phyloP scores from a whole-genome alignment of 2,329 filamentous ascomycete genomes.

The Tolypocladium capitatum region DNA sequence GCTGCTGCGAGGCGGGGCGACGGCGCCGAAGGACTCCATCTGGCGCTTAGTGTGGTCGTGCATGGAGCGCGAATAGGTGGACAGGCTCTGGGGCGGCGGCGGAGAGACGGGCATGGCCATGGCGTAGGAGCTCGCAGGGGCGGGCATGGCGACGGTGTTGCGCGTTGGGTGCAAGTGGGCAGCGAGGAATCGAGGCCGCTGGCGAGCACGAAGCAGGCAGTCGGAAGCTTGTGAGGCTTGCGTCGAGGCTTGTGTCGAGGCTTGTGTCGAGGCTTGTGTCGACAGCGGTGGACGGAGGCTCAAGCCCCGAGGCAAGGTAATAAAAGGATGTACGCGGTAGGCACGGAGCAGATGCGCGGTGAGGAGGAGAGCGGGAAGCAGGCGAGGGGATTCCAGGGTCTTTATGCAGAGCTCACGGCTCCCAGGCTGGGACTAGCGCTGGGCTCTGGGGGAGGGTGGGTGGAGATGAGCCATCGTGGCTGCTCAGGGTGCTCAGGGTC shows the following conservation, averaged over 20 bases:
- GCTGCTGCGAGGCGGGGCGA: conserved; percentile 7
- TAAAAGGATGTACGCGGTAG: too few relatives aligned
- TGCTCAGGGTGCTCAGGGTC: not conserved
- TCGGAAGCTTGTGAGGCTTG: not conserved
- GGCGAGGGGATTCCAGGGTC: conserved; percentile 11
- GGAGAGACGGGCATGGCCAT: conserved; percentile 23
- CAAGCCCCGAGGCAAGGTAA: too few relatives aligned
- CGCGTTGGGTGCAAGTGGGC: not conserved
- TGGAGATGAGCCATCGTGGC: not conserved
- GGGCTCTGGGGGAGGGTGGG: not conserved
- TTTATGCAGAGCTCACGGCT: conserved; percentile 10
- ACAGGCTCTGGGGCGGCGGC: conserved; percentile 32
- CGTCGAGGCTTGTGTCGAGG: not conserved
- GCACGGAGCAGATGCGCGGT: too few relatives aligned
- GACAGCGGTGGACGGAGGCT: not conserved
- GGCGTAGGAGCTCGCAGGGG: conserved; percentile 25
- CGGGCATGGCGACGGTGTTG: conserved; percentile 20
- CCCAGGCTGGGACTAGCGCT: too few relatives aligned
- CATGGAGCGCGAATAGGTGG: conserved; percentile 47
- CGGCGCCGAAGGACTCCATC: conserved; percentile 40
- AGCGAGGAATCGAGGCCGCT: not conserved
- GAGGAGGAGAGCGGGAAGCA: too few relatives aligned
- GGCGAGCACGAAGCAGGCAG: not conserved
- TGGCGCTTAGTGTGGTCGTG: conserved; percentile 52
- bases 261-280: not conserved